Evolutionary conservation across 192 early-diverging fungal species (phyloP), one percentile per base, ranked within the genome.

Genomic region (Chytriomyces hyalinus): DNA sequence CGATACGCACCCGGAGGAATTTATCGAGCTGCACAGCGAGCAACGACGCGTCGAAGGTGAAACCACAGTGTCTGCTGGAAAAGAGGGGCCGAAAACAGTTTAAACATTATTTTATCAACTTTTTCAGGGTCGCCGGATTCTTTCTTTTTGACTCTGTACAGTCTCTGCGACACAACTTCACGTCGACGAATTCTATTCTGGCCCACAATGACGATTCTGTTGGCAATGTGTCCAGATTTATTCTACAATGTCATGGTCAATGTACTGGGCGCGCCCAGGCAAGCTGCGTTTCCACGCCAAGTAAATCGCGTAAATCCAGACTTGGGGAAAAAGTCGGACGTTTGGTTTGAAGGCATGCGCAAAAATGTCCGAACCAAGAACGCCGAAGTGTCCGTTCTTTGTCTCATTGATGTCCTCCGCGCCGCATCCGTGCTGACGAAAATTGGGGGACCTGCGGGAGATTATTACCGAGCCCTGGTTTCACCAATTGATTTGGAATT

Each of bases 221-320:
- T 97, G 45, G 84, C 91, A 65, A 81, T 98, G 20, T 96, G 95
- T 78, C 96, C 96, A 0, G 96, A 98, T 75, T 84, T 93, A 10
- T 46, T 69, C 28, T 13, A 61, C 53, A 24, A 13, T 50, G 57
- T 57, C 13, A 57, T 73, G 10, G 20, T 73, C 15, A 45, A 62
- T n/a, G 61, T 43, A 0, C 26, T 73, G 1, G 72, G 72, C 0
- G 26, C 72, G 6, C 72, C 72, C 50, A 48, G 17, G 17, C 69
- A 70, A 22, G 50, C 20, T 8, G 22, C 49, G 13, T 44, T 11
- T 49, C 69, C 69, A 17, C 45, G 45, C 69, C 9, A 70, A 70
- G 63, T 44, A 13, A 61, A 72, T 26, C 49, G 77, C 7, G 53
- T 49, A 1, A 72, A 50, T 22, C 49, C 79, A 48, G 61, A 79